phyloP scores from a whole-genome alignment of 176 grass and related monocot species.

The Paspalum notatum region DNA sequence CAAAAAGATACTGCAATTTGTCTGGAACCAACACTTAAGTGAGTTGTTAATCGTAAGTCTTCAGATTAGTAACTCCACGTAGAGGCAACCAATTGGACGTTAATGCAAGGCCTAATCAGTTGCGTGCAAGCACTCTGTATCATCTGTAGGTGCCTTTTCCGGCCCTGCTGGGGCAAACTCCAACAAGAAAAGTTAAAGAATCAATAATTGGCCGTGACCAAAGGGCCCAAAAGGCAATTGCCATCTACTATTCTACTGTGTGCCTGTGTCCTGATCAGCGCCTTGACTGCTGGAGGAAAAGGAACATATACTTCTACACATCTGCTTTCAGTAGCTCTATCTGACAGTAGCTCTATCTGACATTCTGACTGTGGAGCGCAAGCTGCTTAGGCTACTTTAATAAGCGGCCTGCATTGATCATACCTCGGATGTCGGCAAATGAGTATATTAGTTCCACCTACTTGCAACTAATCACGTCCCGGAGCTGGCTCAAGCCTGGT shows the following conservation, averaged over 20 bases:
- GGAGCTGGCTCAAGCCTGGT: no score
- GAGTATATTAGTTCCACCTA: slow-evolving; percentile 32
- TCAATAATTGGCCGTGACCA: neutral
- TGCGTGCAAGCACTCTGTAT: neutral
- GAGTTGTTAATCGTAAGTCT: neutral
- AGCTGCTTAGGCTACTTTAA: neutral
- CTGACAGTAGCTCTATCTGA: no score
- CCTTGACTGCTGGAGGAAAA: slow-evolving; percentile 24
- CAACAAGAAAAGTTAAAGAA: neutral
- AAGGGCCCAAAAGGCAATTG: slow-evolving; percentile 12
- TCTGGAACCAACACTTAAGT: neutral
- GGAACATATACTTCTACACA: neutral
- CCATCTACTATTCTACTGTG: neutral
- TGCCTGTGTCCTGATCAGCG: neutral
- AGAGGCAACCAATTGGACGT: neutral
- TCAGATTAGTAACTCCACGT: slow-evolving; percentile 31
- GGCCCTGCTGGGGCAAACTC: slow-evolving; percentile 1
- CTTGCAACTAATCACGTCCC: slow-evolving; percentile 18
- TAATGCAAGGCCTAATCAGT: slow-evolving; percentile 5
- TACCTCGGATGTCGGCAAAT: neutral
- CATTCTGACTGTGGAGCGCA: neutral
- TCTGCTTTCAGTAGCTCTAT: slow-evolving; percentile 1
- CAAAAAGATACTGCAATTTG: slow-evolving; percentile 31
- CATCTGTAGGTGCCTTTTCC: neutral
- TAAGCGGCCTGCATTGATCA: neutral